Base-by-base conservation (phyloP, 345 rosid species). In the Raphanus sativus region DNA sequence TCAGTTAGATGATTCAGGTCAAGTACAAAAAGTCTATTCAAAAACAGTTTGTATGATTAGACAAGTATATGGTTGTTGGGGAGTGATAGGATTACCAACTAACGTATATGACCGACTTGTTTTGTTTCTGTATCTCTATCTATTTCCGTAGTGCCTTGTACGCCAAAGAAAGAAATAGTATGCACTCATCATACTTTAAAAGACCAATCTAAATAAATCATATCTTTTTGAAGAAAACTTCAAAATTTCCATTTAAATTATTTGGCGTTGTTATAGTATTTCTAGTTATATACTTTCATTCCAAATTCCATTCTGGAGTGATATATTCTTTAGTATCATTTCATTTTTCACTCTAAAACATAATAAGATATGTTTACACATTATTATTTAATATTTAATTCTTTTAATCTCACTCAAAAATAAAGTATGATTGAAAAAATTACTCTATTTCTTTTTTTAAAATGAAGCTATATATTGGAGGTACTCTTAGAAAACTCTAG, bases 71-170 rank as follows among this genome's bases (percentile, higher is more conserved):
- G 63, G 21, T 64, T 64, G 80, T 42, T 71, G n/a, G n/a, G n/a
- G 76, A 76, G 58, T 64, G 25, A 45, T n/a, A n/a, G n/a, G n/a
- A n/a, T n/a, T n/a, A n/a, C 68, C 73, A 73, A 73, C 73, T 24
- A 58, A 78, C 25, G 56, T 34, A 33, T 5, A 48, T 48, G 17
- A n/a, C 55, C 17, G 55, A 48, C 52, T 42, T 42, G 52, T n/a
- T n/a, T n/a, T 12, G n/a, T 42, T 62, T 9, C 9, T 10, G 69
- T 70, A 65, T 62, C 32, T 48, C 55, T 45, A 12, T 21, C 30
- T n/a, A 6, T 69, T 54, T 36, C 6, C 8, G 13, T n/a, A 65
- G 32, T 71, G n/a, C 40, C 45, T 59, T 45, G 16, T 48, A 45
- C 68, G 68, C 72, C 77, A 30, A 48, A 48, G 55, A 48, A 48